phyloP scores from a whole-genome alignment of 441 rosid genomes.

The Aleurites moluccanus region DNA sequence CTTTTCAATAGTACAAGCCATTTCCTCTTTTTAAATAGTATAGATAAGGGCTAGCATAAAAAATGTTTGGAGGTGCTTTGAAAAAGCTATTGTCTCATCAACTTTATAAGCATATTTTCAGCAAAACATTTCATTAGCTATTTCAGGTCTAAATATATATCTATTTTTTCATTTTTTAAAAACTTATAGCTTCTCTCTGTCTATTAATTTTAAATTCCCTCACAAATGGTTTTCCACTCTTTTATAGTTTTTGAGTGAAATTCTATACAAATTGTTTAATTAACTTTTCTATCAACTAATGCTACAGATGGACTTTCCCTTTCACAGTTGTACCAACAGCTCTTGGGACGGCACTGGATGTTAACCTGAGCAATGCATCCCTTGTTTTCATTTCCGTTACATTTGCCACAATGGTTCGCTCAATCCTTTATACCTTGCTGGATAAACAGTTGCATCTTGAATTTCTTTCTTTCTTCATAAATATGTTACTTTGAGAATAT shows the following conservation, averaged over 20 bases:
- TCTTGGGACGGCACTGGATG: slow-evolving; percentile 95
- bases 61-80: neutral
- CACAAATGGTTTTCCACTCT: slow-evolving; percentile 1
- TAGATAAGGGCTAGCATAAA: neutral
- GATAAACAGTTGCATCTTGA: slow-evolving; percentile 1
- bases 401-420: slow-evolving; percentile 97
- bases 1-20: no score
- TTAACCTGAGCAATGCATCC: slow-evolving; percentile 94
- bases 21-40: no score
- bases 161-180: neutral
- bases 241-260: slow-evolving; percentile 14
- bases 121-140: neutral
- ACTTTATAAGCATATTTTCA: neutral
- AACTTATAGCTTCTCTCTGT: neutral
- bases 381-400: slow-evolving; percentile 98
- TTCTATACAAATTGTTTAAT: slow-evolving; percentile 36
- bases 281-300: slow-evolving; percentile 70
- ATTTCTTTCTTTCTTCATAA: slow-evolving; percentile 18
- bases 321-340: slow-evolving; percentile 98
- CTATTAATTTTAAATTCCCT: neutral
- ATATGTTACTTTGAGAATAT: slow-evolving; percentile 17
- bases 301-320: slow-evolving; percentile 81
- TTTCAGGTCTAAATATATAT: neutral
- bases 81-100: neutral
- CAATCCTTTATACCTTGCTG: slow-evolving; percentile 1